Evolutionary conservation across 148 eudicot genomes (phyloP).

Genomic region (Gaultheria prostrata): DNA sequence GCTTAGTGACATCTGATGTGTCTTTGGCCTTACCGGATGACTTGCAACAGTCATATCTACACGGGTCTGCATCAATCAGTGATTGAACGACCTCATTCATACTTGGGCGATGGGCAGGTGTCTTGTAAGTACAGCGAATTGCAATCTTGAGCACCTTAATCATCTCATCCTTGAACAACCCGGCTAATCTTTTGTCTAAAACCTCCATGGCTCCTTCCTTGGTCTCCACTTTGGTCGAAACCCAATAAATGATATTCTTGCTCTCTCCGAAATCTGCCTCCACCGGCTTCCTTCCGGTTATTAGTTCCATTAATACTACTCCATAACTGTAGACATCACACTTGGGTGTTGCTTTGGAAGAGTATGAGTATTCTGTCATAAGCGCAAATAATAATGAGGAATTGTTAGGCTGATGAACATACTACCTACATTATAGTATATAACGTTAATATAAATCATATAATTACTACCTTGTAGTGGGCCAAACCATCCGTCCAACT

Average conservation of each 20-base stretch:
- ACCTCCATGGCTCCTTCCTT: slow-evolving; percentile 81
- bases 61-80: slow-evolving; percentile 72
- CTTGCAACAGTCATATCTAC: slow-evolving; percentile 56
- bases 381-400: neutral
- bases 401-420: slow-evolving; percentile 10
- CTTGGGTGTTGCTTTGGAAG: slow-evolving; percentile 82
- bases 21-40: slow-evolving; percentile 47
- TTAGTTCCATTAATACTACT: slow-evolving; percentile 87
- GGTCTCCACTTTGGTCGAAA: slow-evolving; percentile 64
- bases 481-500: too few relatives aligned
- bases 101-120: slow-evolving; percentile 65
- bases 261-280: slow-evolving; percentile 91
- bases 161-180: slow-evolving; percentile 65
- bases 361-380: slow-evolving; percentile 73
- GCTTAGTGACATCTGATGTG: slow-evolving; percentile 29
- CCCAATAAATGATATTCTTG: slow-evolving; percentile 90
- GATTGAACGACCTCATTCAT: slow-evolving; percentile 84
- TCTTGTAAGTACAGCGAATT: slow-evolving; percentile 62
- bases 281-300: slow-evolving; percentile 88
- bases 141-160: slow-evolving; percentile 68
- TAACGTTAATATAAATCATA: neutral
- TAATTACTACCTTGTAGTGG: neutral
- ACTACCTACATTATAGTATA: neutral
- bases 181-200: slow-evolving; percentile 57
- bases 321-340: slow-evolving; percentile 96